phyloP scores from a whole-genome alignment of 768 basidiomycete genomes.

The Mycena leptocephala region DNA sequence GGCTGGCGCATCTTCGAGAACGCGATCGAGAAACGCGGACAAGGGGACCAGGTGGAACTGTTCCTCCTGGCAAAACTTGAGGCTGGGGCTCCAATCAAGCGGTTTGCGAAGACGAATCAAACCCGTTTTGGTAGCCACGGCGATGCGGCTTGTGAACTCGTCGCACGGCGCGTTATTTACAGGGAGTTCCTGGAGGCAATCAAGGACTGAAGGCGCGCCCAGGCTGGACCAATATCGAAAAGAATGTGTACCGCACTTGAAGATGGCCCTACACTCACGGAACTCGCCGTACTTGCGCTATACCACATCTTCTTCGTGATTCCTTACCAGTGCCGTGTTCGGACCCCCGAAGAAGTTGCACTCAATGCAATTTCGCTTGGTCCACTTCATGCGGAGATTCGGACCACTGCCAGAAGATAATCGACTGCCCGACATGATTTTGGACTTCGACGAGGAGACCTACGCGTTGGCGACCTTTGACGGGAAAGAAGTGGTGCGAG shows the following conservation, averaged over 20 bases:
- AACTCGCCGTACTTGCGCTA: constrained; percentile 36
- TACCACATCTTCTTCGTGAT: constrained; percentile 33
- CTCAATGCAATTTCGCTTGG: constrained; percentile 35
- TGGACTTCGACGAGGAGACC: constrained; percentile 22
- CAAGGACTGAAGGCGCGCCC: neutral
- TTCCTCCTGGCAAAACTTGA: neutral
- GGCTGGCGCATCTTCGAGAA: constrained; percentile 21
- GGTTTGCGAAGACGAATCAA: constrained; percentile 7
- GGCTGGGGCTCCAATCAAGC: neutral
- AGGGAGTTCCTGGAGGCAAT: neutral
- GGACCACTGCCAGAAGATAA: constrained; percentile 22
- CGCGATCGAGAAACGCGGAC: constrained; percentile 21
- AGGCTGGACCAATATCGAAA: neutral
- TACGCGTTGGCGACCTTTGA: neutral
- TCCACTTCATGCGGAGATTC: constrained; percentile 33
- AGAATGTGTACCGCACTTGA: constrained; percentile 37
- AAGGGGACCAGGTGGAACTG: constrained; percentile 11
- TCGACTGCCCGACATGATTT: constrained; percentile 34
- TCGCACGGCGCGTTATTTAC: neutral
- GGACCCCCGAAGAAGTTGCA: constrained; percentile 7
- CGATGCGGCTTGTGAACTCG: neutral
- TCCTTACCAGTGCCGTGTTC: constrained; percentile 36
- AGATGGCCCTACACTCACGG: constrained; percentile 39
- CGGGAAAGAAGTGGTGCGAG: constrained; percentile 27
- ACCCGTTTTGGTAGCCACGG: neutral